Percentiles rank a stretch among this genome's conserved stretches.
Conservation (phyloP, 2,329 filamentous ascomycete genomes). For the Fusarium solani-melongenae region DNA sequence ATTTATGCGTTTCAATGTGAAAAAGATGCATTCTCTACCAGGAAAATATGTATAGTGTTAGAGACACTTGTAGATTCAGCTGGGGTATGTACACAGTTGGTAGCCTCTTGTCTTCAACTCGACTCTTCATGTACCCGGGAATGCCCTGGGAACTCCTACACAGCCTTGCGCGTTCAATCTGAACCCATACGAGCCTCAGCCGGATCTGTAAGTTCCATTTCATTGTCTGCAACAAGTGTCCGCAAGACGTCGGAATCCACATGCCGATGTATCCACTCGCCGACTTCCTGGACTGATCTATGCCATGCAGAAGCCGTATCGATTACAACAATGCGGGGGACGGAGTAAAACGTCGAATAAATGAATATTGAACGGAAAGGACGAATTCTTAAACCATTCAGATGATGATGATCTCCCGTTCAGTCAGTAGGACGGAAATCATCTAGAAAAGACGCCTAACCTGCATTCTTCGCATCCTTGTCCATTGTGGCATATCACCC, state of each 20-base stretch:
- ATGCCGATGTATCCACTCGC: background rate
- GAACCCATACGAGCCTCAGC: background rate
- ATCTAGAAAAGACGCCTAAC: background rate
- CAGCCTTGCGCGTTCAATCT: background rate
- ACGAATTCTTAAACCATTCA: background rate
- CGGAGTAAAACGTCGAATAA: background rate
- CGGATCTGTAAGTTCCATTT: background rate
- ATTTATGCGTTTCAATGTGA: fast-evolving
- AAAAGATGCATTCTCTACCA: background rate
- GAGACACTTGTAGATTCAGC: background rate
- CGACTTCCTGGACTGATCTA: background rate
- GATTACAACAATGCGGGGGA: background rate
- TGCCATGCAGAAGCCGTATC: no score
- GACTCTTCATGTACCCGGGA: background rate
- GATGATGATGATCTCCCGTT: background rate
- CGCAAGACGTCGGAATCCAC: background rate
- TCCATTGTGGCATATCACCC: background rate
- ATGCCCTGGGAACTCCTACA: background rate
- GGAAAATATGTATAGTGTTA: background rate
- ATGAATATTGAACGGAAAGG: no score
- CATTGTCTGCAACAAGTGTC: no score
- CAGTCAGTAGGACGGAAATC: background rate
- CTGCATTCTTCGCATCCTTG: background rate
- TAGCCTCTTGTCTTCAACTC: background rate
- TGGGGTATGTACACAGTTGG: background rate